Conservation (phyloP, 225 moss, liverwort and hornwort genomes). For the Lunularia cruciata region DNA sequence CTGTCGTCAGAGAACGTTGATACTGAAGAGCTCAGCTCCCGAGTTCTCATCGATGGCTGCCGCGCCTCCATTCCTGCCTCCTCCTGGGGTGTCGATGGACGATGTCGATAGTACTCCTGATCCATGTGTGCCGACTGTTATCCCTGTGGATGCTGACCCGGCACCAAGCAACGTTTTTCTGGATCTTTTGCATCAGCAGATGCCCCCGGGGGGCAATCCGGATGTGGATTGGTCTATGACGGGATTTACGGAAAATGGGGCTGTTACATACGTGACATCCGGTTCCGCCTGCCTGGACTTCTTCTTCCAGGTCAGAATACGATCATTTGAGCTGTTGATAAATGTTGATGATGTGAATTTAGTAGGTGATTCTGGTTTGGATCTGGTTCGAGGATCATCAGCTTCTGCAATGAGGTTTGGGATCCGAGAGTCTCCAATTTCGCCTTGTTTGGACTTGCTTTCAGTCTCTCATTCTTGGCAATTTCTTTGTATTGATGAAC, state of each 20-base stretch:
- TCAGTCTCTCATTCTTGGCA: too few species aligned
- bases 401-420: too few species aligned
- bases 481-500: too few species aligned
- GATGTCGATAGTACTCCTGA: background rate
- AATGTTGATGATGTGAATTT: too few species aligned
- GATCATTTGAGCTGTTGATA: too few species aligned
- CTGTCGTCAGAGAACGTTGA: too few species aligned
- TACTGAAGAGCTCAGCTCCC: background rate
- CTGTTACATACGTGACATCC: conserved; percentile 56
- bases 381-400: too few species aligned
- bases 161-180: conserved; percentile 35
- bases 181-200: conserved; percentile 40
- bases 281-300: conserved; percentile 70
- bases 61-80: conserved; percentile 37
- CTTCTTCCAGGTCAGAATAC: conserved; percentile 57
- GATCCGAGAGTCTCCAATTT: too few species aligned
- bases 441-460: too few species aligned
- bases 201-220: conserved; percentile 30
- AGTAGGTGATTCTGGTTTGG: too few species aligned
- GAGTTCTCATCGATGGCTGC: background rate
- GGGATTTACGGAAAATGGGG: conserved; percentile 63
- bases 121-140: background rate
- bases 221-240: conserved; percentile 22
- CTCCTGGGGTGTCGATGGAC: conserved; percentile 17
- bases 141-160: background rate